Base-by-base conservation (phyloP, 23 red algal genomes). In the Gracilariopsis chorda region DNA sequence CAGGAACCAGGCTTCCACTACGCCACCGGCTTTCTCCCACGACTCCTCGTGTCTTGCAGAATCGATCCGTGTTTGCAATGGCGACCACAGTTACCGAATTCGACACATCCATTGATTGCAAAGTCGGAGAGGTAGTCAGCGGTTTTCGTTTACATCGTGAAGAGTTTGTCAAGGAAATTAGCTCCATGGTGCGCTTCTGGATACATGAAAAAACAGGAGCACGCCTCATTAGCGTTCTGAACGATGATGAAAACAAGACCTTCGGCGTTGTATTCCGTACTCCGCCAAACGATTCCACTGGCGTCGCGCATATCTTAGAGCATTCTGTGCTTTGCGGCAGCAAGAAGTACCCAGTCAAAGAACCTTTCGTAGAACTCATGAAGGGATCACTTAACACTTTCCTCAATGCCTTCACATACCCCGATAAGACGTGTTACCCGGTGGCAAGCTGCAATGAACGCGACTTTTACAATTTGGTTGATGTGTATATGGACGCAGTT, bases 361-460 rank as follows among this genome's bases (percentile, higher is more conserved):
- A 98, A 83, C 96, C 96, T 19, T 98, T 98, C 59, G 96, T 98
- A 41, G 96, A 98, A 69, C 90, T 98, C 53, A 93, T 98, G 47
- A 95, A 95, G 29, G 71, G 80, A 8, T 98, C 96, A 1, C 78
- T 98, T 19, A 95, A 98, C 47, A 98, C 96, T 3, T 98, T 98
- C 61, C 83, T 98, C 23, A 98, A 98, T 39, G 96, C 96, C 16
- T 88, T 98, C 24, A 98, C 96, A 7, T 95, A 79, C 74, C 92
- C 96, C 30, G 96, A 95, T 58, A 95, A 95, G 86, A 98, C 96
- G 21, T 93, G 87, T 25, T 98, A 98, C 68, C 96, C 96, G 17
- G 96, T 98, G 4, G 96, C 96, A 2, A 90, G 83, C 45, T 95
- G 92, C 74, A 98, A 98, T 53, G 78, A 92, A 81, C 86, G 86